A percentile compares a stretch with the other conserved stretches of the same genome.
phyloP scores from a whole-genome alignment of 306 rosid species.

The Aeschynomene evenia region DNA sequence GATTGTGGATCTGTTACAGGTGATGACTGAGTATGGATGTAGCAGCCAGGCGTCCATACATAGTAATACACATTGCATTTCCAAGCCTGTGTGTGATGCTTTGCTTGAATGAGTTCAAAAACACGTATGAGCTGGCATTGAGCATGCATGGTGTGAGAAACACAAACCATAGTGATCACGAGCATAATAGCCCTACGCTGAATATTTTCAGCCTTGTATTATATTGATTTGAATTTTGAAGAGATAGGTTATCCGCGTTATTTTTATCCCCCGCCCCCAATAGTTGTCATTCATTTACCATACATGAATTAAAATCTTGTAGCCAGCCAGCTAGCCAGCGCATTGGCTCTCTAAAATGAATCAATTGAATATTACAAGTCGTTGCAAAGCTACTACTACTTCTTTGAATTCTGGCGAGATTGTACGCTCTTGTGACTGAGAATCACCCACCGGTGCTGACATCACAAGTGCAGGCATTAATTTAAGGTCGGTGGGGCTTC shows the following conservation, averaged over 20 bases:
- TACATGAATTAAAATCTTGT: slow-evolving; percentile 16
- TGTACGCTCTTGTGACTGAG: not conserved
- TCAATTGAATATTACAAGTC: slow-evolving; percentile 15
- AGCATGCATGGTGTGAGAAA: slow-evolving; percentile 30
- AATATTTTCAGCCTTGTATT: slow-evolving; percentile 36
- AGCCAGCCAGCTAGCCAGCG: no score
- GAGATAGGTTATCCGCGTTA: slow-evolving; percentile 14
- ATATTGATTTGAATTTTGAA: slow-evolving; percentile 45
- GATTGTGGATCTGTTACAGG: slow-evolving; percentile 40
- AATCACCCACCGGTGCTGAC: no score
- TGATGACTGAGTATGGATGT: slow-evolving; percentile 29
- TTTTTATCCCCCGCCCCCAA: slow-evolving; percentile 16
- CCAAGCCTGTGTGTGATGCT: slow-evolving; percentile 22
- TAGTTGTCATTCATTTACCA: slow-evolving; percentile 36
- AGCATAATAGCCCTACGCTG: slow-evolving; percentile 10
- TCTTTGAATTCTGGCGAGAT: not conserved
- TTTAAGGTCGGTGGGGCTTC: no score
- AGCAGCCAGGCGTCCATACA: no score
- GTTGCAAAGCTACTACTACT: not conserved
- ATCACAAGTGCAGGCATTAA: no score
- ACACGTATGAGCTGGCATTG: slow-evolving; percentile 18
- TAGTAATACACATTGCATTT: slow-evolving; percentile 14
- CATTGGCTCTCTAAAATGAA: slow-evolving; percentile 3
- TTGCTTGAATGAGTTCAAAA: slow-evolving; percentile 23
- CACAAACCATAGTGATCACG: slow-evolving; percentile 18